Percentiles rank a stretch among this genome's conserved stretches.
phyloP scores from a whole-genome alignment of 495 filamentous ascomycete genomes.

The Podospora tetraspora region DNA sequence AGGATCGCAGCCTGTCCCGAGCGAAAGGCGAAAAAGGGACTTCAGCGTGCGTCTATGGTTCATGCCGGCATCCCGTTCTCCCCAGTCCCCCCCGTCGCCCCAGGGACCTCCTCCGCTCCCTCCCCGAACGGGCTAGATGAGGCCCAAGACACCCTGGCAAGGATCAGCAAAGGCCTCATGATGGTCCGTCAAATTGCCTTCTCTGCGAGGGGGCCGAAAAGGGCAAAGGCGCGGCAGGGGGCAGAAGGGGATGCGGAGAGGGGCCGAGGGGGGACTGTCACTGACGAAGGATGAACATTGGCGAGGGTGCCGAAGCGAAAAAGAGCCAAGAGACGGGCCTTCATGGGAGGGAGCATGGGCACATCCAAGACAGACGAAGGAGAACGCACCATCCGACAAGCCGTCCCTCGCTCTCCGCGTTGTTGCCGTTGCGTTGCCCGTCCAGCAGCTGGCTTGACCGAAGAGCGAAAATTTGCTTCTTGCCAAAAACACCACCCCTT shows the following conservation, averaged over 20 bases:
- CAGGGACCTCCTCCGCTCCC: neutral
- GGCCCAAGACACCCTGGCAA: constrained; percentile 18
- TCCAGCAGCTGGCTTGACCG: neutral
- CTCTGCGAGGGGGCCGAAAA: constrained; percentile 23
- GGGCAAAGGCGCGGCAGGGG: constrained; percentile 21
- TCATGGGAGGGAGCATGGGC: neutral
- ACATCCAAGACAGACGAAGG: neutral
- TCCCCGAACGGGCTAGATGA: constrained; percentile 26
- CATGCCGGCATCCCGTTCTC: constrained; percentile 19
- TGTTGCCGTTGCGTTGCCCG: neutral
- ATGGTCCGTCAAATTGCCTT: constrained; percentile 34
- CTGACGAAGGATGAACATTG: constrained; percentile 6
- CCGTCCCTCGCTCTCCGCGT: constrained; percentile 1
- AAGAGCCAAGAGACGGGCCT: constrained; percentile 4
- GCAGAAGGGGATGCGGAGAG: constrained; percentile 13
- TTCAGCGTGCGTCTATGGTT: neutral
- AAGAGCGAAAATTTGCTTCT: constrained; percentile 4
- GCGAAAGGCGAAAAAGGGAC: neutral
- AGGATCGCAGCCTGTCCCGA: neutral
- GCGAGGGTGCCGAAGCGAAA: neutral
- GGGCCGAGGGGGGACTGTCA: neutral
- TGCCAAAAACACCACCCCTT: neutral
- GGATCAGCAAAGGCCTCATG: constrained; percentile 32
- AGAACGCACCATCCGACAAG: constrained; percentile 3
- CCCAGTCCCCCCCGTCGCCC: neutral